phyloP scores from a whole-genome alignment of 2,329 filamentous ascomycete species.

The Colletotrichum lupini region DNA sequence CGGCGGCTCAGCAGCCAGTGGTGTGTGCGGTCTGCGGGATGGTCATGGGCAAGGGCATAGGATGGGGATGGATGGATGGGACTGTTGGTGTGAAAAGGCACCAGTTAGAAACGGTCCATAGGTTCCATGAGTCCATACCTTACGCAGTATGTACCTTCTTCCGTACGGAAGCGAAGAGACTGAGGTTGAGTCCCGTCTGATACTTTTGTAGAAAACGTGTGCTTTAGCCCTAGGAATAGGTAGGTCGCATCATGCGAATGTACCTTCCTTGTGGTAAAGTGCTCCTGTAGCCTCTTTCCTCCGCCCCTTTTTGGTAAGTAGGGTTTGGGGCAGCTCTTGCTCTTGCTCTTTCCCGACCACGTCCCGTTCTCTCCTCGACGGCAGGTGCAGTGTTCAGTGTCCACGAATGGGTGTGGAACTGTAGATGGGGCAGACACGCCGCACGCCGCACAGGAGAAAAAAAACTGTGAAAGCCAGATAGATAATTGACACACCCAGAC shows the following conservation, averaged over 20 bases:
- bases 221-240: background rate
- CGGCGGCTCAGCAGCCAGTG: slow-evolving; percentile 29
- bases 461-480: background rate
- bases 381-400: background rate
- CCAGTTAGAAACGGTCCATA: background rate
- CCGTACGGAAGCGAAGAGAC: background rate
- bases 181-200: background rate
- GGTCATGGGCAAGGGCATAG: background rate
- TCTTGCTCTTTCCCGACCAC: background rate
- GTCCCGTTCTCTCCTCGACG: background rate
- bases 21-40: slow-evolving; percentile 12
- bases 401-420: background rate
- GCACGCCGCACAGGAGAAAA: background rate
- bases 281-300: background rate
- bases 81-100: background rate
- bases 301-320: background rate
- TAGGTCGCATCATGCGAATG: background rate
- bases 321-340: background rate
- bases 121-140: background rate
- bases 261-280: background rate
- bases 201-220: background rate
- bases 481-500: background rate
- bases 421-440: background rate
- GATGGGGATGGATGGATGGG: background rate
- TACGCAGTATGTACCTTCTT: too few relatives aligned